Evolutionary conservation across 345 rosid genomes (phyloP).

Genomic region (Moricandia moricandioides): DNA sequence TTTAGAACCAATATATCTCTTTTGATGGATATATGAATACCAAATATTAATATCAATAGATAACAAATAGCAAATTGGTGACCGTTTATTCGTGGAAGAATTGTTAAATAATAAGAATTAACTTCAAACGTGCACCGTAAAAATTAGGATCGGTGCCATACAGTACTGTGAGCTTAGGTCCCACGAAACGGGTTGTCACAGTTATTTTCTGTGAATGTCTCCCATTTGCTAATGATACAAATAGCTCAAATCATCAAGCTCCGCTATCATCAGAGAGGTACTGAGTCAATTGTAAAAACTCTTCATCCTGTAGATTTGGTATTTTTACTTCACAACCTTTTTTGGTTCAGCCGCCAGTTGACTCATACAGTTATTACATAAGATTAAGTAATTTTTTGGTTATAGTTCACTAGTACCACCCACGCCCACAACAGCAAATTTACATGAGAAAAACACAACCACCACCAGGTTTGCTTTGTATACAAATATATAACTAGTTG

Average conservation of each 20-base stretch:
- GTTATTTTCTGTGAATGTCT: too few species aligned
- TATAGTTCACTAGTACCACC: constrained; percentile 16
- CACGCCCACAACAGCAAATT: constrained; percentile 13
- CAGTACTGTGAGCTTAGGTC: too few species aligned
- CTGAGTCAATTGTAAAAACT: too few species aligned
- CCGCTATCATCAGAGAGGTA: too few species aligned
- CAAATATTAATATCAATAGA: not conserved
- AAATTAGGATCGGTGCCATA: too few species aligned
- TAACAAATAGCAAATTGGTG: too few species aligned
- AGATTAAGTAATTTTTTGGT: constrained; percentile 23
- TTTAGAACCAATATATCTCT: not conserved
- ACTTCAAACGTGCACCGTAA: too few species aligned
- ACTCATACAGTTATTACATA: not conserved
- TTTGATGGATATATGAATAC: not conserved
- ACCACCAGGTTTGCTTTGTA: constrained; percentile 30
- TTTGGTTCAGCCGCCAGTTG: constrained; percentile 11
- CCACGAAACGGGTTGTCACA: too few species aligned
- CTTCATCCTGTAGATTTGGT: not conserved
- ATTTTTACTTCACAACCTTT: not conserved
- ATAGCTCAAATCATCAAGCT: too few species aligned
- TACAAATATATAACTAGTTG: constrained; percentile 23
- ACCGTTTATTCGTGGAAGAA: too few species aligned
- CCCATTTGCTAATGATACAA: too few species aligned
- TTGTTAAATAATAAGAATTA: too few species aligned
- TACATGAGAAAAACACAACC: constrained; percentile 18